Evolutionary conservation across 208 protist genomes (phyloP).

Genomic region (Acanthamoeba quina): DNA sequence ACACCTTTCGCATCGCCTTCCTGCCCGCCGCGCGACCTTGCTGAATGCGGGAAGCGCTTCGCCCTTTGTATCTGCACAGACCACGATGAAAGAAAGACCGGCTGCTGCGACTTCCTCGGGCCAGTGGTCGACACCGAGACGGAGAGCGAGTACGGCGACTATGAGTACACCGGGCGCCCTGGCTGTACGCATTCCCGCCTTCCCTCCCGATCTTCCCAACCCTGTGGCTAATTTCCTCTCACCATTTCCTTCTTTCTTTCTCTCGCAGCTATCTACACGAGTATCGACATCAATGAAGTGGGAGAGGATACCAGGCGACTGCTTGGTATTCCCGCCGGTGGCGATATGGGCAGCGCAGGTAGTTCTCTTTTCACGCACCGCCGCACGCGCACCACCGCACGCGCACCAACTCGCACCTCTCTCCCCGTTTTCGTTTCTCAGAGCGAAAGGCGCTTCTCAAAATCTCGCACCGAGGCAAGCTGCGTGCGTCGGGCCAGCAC

Average conservation of each 20-base stretch:
- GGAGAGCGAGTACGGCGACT: conserved; percentile 11
- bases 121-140: conserved; percentile 12
- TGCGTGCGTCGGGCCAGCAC: not conserved
- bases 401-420: not conserved
- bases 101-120: not conserved
- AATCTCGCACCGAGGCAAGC: conserved; percentile 32
- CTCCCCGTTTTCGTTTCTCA: not conserved
- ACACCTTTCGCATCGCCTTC: not conserved
- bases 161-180: conserved; percentile 21
- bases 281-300: conserved; percentile 56
- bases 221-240: not conserved
- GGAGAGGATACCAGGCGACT: conserved; percentile 39
- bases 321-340: conserved; percentile 23
- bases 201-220: not conserved
- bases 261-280: conserved; percentile 45
- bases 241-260: not conserved
- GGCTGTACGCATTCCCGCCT: not conserved
- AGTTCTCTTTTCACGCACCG: not conserved
- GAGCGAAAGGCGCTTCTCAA: conserved; percentile 51
- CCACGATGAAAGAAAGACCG: not conserved
- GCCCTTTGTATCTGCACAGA: not conserved
- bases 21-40: no score
- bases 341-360: conserved; percentile 15
- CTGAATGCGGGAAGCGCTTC: not conserved
- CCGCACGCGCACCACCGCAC: not conserved